A percentile compares a stretch with the other conserved stretches of the same genome.
phyloP scores from a whole-genome alignment of 192 early-diverging fungal species.

The Allomyces javanicus region DNA sequence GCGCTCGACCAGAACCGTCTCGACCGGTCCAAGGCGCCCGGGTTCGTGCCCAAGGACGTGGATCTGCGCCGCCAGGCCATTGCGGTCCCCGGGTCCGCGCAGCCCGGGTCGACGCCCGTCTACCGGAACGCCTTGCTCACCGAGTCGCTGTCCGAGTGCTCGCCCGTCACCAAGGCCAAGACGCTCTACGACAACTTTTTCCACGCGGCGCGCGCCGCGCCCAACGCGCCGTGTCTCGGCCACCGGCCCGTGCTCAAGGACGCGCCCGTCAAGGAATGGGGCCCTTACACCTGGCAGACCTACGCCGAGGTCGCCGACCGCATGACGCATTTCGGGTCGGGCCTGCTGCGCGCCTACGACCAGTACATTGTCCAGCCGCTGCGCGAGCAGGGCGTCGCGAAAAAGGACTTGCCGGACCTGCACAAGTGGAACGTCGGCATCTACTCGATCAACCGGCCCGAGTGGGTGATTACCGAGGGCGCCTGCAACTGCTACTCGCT shows the following conservation, averaged over 20 bases:
- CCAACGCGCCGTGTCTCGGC: slow-evolving; percentile 37
- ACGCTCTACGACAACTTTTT: not conserved
- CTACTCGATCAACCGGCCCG: slow-evolving; percentile 53
- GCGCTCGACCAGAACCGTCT: too few species aligned
- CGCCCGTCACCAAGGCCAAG: not conserved
- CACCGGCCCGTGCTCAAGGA: slow-evolving; percentile 35
- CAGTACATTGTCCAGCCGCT: not conserved
- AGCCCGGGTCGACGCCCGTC: not conserved
- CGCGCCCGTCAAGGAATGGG: slow-evolving; percentile 17
- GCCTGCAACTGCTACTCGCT: slow-evolving; percentile 42
- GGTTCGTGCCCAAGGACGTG: not conserved
- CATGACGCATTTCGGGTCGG: slow-evolving; percentile 44
- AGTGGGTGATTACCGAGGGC: slow-evolving; percentile 54
- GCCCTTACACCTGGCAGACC: slow-evolving; percentile 43
- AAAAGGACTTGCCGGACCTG: not conserved
- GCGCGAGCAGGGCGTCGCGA: not conserved
- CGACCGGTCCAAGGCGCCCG: not conserved
- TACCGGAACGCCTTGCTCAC: not conserved
- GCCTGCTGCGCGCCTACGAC: slow-evolving; percentile 24
- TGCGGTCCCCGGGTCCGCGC: not conserved
- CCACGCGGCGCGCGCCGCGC: not conserved
- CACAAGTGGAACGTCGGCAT: slow-evolving; percentile 33
- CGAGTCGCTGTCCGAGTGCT: not conserved
- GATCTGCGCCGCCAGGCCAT: not conserved
- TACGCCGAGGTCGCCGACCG: slow-evolving; percentile 41